phyloP scores from a whole-genome alignment of 2,329 filamentous ascomycete species.

The Cordyceps farinosa region DNA sequence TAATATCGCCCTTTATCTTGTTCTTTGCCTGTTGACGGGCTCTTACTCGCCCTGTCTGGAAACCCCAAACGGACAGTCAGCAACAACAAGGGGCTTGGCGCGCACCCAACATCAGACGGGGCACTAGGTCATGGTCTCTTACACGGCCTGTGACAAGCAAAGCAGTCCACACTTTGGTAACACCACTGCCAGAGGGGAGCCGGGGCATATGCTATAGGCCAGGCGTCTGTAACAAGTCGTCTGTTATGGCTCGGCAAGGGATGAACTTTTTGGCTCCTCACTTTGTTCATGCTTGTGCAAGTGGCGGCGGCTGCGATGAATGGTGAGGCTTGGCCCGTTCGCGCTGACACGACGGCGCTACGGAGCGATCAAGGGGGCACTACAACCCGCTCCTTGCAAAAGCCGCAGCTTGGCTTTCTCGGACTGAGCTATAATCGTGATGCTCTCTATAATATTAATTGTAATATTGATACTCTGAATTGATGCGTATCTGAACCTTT shows the following conservation, averaged over 20 bases:
- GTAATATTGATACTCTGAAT: background rate
- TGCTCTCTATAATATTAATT: background rate
- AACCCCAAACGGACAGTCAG: no score
- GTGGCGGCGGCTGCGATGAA: no score
- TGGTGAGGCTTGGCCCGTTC: no score
- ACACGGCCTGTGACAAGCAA: conserved; percentile 7
- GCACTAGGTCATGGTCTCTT: background rate
- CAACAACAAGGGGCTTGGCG: background rate
- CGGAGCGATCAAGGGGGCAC: background rate
- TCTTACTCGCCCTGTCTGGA: background rate
- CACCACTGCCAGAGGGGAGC: background rate
- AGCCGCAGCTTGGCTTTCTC: background rate
- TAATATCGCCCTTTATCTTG: background rate
- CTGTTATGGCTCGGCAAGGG: background rate
- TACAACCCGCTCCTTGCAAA: background rate
- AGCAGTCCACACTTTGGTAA: background rate
- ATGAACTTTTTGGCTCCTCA: background rate
- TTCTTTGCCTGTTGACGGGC: background rate
- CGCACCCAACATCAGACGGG: conserved; percentile 7
- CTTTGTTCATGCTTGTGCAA: background rate
- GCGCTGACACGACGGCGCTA: no score
- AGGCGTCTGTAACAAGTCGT: background rate
- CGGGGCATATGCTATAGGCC: background rate
- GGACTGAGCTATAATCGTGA: background rate
- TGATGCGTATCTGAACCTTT: background rate